Percentiles rank a stretch among this genome's conserved stretches.
Conservation (phyloP, 192 early-diverging fungal genomes). For the Backusella luteola region DNA sequence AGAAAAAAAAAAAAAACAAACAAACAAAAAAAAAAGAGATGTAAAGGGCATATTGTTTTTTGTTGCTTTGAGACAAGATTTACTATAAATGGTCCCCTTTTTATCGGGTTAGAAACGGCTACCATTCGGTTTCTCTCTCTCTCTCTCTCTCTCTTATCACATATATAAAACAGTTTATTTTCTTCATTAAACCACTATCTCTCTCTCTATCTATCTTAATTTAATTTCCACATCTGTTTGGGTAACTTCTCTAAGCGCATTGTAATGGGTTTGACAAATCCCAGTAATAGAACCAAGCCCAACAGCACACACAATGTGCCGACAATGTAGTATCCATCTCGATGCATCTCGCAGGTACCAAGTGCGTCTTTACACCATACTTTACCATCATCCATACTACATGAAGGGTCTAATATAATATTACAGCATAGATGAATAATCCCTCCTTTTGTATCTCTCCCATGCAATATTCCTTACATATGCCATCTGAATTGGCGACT, state of each 20-base stretch:
- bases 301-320: constrained; percentile 64
- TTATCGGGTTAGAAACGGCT: background rate
- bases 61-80: background rate
- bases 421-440: too few species aligned
- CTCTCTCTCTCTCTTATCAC: background rate
- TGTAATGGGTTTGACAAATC: constrained; percentile 62
- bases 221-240: constrained; percentile 29
- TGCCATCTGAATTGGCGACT: constrained; percentile 36
- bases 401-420: background rate
- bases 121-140: background rate
- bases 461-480: background rate
- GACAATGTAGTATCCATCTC: constrained; percentile 90
- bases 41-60: background rate
- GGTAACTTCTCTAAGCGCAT: constrained; percentile 51
- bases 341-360: constrained; percentile 44
- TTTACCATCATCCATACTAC: background rate
- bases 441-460: too few species aligned
- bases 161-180: background rate
- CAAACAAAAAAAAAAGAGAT: background rate
- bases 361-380: background rate
- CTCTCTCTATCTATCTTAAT: background rate
- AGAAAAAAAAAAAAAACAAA: background rate
- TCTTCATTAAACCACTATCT: background rate
- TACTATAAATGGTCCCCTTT: background rate
- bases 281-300: constrained; percentile 56